Evolutionary conservation across 176 grass and related monocot genomes (phyloP).

Genomic region (Melocanna baccifera): DNA sequence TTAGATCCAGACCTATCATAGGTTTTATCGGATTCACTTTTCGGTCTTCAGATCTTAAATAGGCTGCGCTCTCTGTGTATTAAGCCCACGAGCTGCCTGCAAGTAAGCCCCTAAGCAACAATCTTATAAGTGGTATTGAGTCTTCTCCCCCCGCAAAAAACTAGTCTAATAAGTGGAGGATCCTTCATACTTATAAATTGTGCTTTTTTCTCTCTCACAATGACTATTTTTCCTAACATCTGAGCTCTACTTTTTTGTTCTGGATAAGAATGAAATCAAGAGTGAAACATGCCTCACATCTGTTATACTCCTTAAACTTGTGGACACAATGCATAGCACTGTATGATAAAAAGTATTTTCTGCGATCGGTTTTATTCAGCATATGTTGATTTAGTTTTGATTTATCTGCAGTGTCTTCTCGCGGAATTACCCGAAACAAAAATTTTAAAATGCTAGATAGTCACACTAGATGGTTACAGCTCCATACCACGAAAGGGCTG

Average conservation of each 20-base stretch:
- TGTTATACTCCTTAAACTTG: neutral
- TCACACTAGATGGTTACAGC: neutral
- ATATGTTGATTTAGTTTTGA: neutral
- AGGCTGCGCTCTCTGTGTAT: too few relatives aligned
- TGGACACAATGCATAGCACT: constrained; percentile 9
- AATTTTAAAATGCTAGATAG: neutral
- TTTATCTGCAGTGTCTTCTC: neutral
- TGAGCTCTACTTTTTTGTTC: neutral
- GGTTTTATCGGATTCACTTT: too few relatives aligned
- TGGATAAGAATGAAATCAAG: constrained; percentile 15
- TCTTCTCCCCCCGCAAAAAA: too few relatives aligned
- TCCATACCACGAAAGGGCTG: neutral
- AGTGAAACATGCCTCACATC: neutral
- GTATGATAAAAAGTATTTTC: neutral
- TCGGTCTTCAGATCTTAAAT: too few relatives aligned
- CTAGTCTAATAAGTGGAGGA: too few relatives aligned
- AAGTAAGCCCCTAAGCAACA: too few relatives aligned
- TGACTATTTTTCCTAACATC: too few relatives aligned
- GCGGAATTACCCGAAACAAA: neutral
- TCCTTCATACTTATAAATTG: too few relatives aligned
- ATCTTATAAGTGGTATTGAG: too few relatives aligned
- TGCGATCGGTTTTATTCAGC: neutral
- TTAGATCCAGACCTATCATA: too few relatives aligned
- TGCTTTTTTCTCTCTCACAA: too few relatives aligned
- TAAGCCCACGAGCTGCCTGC: too few relatives aligned